Evolutionary conservation across 768 basidiomycete species (phyloP), one percentile per base, ranked within the genome.

Genomic region (Termitomyces sp.): DNA sequence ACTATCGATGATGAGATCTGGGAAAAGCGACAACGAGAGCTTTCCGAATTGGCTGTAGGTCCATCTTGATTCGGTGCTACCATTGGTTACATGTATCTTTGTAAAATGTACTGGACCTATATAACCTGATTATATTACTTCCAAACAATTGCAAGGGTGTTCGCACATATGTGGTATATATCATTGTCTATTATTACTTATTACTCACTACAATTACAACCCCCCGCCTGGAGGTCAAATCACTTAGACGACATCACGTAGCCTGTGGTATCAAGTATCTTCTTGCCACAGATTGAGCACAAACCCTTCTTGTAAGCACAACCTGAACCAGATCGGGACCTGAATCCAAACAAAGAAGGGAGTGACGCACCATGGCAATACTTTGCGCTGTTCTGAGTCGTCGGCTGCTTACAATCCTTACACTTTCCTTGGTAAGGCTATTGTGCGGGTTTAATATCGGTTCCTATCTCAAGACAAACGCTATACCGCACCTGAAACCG

Each of bases 1-100:
- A 96, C 94, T 5, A 94, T 96, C 66, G 95, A 97, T 72, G 83
- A 89, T 53, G 89, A 92, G 66, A 92, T 95, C 55, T 94, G 85
- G 60, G 79, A 83, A 59, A 82, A 88, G 70, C 73, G 81, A 67
- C 73, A 77, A 67, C 68, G 71, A 60, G 74, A 72, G 54, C 56
- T 65, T 25, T 29, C 38, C 36, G 59, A 61, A 45, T 9, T 57
- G 42, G 48, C 58, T 20, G 56, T 32, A 10, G 56, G 38, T 20
- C 32, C 57, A 62, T 62, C 51, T 66, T 65, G 58, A 62, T 51
- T 59, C 20, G 38, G 56, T 45, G 32, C 46, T 31, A 53, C 42
- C 34, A 47, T 46, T 38, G 54, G 52, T 60, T 42, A 56, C 8
- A 36, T 56, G 60, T 56, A 62, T 59, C 43, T 59, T 50, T 29